These are phyloP conservation scores for Podila horticola DNA, from an alignment of 192 early-diverging fungal genomes.

Conservation along the genomic window DNA sequence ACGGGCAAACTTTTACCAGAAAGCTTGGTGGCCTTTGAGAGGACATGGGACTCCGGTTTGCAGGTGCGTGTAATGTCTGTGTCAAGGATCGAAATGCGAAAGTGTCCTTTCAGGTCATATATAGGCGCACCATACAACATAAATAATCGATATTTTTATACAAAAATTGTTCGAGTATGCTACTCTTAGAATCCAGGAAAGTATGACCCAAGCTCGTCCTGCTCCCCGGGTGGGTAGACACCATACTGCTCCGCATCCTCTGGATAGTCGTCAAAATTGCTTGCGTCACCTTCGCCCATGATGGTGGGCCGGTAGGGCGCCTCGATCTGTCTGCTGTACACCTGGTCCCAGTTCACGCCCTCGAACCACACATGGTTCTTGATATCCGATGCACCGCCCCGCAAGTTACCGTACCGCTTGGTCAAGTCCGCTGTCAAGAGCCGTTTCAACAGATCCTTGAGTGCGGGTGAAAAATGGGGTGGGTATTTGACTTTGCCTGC, in stretches of 20 bases:
- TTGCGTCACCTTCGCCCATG: slow-evolving; percentile 85
- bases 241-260: slow-evolving; percentile 62
- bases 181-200: slow-evolving; percentile 44
- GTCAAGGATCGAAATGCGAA: no score
- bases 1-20: no score
- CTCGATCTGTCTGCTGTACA: slow-evolving; percentile 78
- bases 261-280: slow-evolving; percentile 74
- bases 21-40: no score
- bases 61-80: no score
- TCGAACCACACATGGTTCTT: slow-evolving; percentile 95
- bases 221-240: slow-evolving; percentile 38
- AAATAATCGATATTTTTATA: background rate
- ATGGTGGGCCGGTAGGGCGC: slow-evolving; percentile 89
- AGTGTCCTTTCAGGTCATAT: no score
- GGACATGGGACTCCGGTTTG: no score
- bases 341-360: slow-evolving; percentile 88
- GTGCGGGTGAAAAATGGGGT: slow-evolving; percentile 80
- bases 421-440: slow-evolving; percentile 83
- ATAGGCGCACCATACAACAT: background rate
- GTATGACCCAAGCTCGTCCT: slow-evolving; percentile 32
- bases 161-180: background rate
- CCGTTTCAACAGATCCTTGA: slow-evolving; percentile 85
- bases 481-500: slow-evolving; percentile 85
- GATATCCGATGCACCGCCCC: slow-evolving; percentile 87
- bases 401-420: slow-evolving; percentile 87